Evolutionary conservation across 495 filamentous ascomycete species (phyloP).

Genomic region (Penicillium ochrochloron): DNA sequence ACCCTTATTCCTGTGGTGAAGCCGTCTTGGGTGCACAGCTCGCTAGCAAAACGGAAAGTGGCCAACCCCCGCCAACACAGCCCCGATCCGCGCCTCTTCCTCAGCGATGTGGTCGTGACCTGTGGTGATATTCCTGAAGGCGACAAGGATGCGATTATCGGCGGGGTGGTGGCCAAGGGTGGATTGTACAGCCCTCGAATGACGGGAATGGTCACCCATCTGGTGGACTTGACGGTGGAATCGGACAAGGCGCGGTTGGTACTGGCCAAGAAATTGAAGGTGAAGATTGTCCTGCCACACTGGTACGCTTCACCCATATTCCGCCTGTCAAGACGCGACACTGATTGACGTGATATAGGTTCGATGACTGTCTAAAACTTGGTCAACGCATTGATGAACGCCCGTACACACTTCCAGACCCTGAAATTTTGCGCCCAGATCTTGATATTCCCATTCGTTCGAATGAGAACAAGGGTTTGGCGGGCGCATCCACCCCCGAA

Average conservation of each 20-base stretch:
- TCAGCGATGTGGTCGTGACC: slow-evolving; percentile 78
- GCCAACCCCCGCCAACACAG: slow-evolving; percentile 81
- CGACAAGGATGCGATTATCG: slow-evolving; percentile 91
- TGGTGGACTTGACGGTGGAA: slow-evolving; percentile 81
- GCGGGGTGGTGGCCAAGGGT: slow-evolving; percentile 86
- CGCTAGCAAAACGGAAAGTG: slow-evolving; percentile 67
- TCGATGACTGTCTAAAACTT: slow-evolving; percentile 94
- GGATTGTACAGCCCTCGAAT: slow-evolving; percentile 74
- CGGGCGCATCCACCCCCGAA: slow-evolving; percentile 72
- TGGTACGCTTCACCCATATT: slow-evolving; percentile 60
- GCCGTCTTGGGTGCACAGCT: slow-evolving; percentile 75
- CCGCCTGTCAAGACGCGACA: neutral
- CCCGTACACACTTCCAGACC: slow-evolving; percentile 87
- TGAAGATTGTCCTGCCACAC: slow-evolving; percentile 91
- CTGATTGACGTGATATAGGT: slow-evolving; percentile 57
- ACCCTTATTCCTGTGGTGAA: slow-evolving; percentile 84
- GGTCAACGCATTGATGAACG: slow-evolving; percentile 83
- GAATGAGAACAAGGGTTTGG: slow-evolving; percentile 61
- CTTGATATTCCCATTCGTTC: slow-evolving; percentile 59
- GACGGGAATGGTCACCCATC: slow-evolving; percentile 78
- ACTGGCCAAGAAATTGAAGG: slow-evolving; percentile 62
- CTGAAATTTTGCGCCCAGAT: slow-evolving; percentile 68
- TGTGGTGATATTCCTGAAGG: slow-evolving; percentile 82
- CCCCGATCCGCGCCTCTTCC: slow-evolving; percentile 87
- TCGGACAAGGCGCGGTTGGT: slow-evolving; percentile 72